These are phyloP conservation scores for Zarea fungicola DNA, from an alignment of 2,329 filamentous ascomycete genomes.

Conservation along the genomic window DNA sequence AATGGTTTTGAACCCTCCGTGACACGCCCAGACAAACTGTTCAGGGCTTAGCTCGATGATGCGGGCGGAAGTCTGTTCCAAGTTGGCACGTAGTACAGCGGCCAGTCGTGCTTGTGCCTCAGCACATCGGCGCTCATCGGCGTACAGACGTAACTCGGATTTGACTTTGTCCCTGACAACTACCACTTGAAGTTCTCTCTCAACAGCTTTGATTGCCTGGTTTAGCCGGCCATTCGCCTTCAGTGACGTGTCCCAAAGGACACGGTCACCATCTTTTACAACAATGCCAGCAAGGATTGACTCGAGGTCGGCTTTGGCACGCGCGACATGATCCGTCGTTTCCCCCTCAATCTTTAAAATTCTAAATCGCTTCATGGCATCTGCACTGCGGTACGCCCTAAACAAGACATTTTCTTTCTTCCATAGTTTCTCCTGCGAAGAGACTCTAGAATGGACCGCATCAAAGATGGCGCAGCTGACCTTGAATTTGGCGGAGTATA, in stretches of 20 bases:
- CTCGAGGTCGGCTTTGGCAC: conserved; percentile 28
- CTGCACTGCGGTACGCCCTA: conserved; percentile 10
- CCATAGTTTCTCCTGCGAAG: conserved; percentile 25
- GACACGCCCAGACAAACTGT: conserved; percentile 26
- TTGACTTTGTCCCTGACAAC: conserved; percentile 26
- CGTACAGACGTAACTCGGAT: conserved; percentile 26
- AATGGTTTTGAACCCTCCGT: conserved; percentile 28
- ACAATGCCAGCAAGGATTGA: conserved; percentile 28
- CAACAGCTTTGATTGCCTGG: neutral
- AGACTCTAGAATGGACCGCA: conserved; percentile 25
- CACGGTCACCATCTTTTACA: conserved; percentile 19
- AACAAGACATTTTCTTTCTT: conserved; percentile 23
- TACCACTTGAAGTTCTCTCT: conserved; percentile 18
- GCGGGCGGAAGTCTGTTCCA: neutral
- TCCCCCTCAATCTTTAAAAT: conserved; percentile 35
- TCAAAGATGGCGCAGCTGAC: conserved; percentile 29
- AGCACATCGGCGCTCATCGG: conserved; percentile 9
- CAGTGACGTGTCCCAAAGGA: conserved; percentile 29
- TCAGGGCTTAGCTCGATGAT: conserved; percentile 23
- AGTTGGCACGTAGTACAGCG: conserved; percentile 4
- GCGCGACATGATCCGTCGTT: conserved; percentile 22
- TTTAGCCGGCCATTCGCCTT: conserved; percentile 10
- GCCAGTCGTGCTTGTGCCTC: conserved; percentile 8
- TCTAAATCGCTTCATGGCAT: conserved; percentile 17
- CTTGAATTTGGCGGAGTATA: conserved; percentile 34